Evolutionary conservation across 2,329 filamentous ascomycete species (phyloP), one percentile per base, ranked within the genome.

Genomic region (Fusarium chuoi): DNA sequence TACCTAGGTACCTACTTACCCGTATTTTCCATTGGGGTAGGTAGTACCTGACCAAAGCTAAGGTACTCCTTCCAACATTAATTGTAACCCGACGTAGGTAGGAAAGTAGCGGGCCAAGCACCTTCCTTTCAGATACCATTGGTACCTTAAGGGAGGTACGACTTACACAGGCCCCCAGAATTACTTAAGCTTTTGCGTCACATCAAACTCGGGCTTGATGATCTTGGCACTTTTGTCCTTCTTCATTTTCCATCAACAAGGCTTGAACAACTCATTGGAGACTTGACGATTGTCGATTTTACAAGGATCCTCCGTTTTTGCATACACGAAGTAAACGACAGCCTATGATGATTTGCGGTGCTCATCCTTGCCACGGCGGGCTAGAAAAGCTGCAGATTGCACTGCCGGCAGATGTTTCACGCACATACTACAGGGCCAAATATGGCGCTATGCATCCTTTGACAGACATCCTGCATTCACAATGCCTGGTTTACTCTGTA

Each of bases 341-440:
- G n/a, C 66, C 65, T 70, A 46, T 58, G n/a, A 70, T 46, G 54
- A 38, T 51, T 13, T 44, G 17, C 67, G 45, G 49, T 42, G 41
- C 73, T 68, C 60, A 65, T 75, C 18, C 44, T 74, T 54, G 28
- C 74, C 73, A 54, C 71, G 62, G 39, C 73, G 63, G 59, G 68
- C 22, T 68, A n/a, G 73, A 68, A 78, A 69, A 65, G 77, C 71
- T 44, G 77, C 74, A 38, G 68, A 75, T 41, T 77, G 70, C 49
- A 71, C 75, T 30, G 73, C 74, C 52, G 73, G 71, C 42, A 75
- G 66, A 54, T 74, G 77, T 77, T 78, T 76, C 75, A 78, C 77
- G 46, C 65, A 67, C 44, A 58, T 59, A 24, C 45, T 66, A 71
- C 51, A 71, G 69, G 36, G 63, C 68, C 64, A 77, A 77, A 56